Evolutionary conservation across 495 filamentous ascomycete species (phyloP), one percentile per base, ranked within the genome.

Genomic region (Poronia punctata): DNA sequence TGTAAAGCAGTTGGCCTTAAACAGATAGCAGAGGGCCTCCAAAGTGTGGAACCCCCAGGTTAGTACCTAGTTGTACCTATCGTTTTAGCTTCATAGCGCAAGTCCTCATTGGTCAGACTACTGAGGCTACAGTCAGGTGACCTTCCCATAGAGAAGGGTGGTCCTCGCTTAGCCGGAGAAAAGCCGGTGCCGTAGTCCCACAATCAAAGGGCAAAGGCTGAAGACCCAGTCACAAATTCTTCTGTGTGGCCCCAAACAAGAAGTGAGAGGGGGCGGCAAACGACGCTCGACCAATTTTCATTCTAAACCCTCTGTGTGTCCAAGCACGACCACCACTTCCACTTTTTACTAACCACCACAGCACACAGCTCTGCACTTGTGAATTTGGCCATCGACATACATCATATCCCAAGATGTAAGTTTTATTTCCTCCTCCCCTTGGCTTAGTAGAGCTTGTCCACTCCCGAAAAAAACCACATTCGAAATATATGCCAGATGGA

Each of bases 341-440:
- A 50, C 52, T 45, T 35, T 51, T 51, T 53, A 53, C 54, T 55
- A 62, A 61, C 50, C 50, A 43, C 37, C 36, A 49, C 46, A 57
- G 56, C 52, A 45, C 48, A 46, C 15, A n/a, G n/a, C n/a, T n/a
- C n/a, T n/a, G n/a, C n/a, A n/a, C n/a, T n/a, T n/a, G n/a, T n/a
- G n/a, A n/a, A 11, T 22, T 42, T 28, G 56, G 50, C 56, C 56
- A 57, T 60, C 56, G 49, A 33, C 53, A 36, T 14, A 23, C 36
- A 38, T 27, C 43, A 45, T 34, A 38, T 43, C 22, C 57, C 59
- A 62, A 57, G 59, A 62, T 62, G 59, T 62, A 52, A 62, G 59
- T 57, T 16, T 12, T 1, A 18, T 28, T 24, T 15, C 8, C 14
- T 29, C n/a, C 11, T 23, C 15, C 20, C 1, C 11, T 5, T n/a